Conservation (phyloP, 1,284 basidiomycete genomes). For the Phylloporus sp. region DNA sequence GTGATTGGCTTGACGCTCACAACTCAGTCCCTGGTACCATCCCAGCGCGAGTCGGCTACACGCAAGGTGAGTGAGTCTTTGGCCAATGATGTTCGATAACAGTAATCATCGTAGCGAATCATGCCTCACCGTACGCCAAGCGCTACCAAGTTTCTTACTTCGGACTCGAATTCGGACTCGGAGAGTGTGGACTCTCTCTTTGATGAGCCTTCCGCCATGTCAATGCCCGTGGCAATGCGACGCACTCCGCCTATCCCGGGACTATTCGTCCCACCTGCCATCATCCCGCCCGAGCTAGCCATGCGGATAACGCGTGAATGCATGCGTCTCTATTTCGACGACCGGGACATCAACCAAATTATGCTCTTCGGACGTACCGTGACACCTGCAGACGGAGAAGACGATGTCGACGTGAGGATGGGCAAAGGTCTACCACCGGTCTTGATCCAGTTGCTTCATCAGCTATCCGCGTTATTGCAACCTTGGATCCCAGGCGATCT, state of each 20-base stretch:
- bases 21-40: slow-evolving; percentile 10
- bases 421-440: slow-evolving; percentile 56
- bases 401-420: slow-evolving; percentile 20
- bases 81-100: neutral
- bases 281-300: slow-evolving; percentile 54
- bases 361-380: slow-evolving; percentile 73
- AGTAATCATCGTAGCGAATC: neutral
- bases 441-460: slow-evolving; percentile 55
- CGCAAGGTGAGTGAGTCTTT: slow-evolving; percentile 10
- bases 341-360: slow-evolving; percentile 61
- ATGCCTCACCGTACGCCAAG: slow-evolving; percentile 18
- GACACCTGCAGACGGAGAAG: slow-evolving; percentile 13
- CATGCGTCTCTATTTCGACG: slow-evolving; percentile 59
- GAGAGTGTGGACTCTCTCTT: slow-evolving; percentile 46
- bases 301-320: slow-evolving; percentile 55
- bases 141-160: slow-evolving; percentile 2
- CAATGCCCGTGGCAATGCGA: slow-evolving; percentile 30
- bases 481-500: slow-evolving; percentile 51
- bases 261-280: slow-evolving; percentile 57
- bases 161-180: slow-evolving; percentile 21
- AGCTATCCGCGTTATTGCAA: slow-evolving; percentile 50
- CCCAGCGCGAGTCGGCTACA: neutral
- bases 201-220: slow-evolving; percentile 35
- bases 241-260: slow-evolving; percentile 61
- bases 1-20: too few species aligned